Conservation (phyloP, 176 grass and related monocot genomes). For the Paspalum vaginatum region DNA sequence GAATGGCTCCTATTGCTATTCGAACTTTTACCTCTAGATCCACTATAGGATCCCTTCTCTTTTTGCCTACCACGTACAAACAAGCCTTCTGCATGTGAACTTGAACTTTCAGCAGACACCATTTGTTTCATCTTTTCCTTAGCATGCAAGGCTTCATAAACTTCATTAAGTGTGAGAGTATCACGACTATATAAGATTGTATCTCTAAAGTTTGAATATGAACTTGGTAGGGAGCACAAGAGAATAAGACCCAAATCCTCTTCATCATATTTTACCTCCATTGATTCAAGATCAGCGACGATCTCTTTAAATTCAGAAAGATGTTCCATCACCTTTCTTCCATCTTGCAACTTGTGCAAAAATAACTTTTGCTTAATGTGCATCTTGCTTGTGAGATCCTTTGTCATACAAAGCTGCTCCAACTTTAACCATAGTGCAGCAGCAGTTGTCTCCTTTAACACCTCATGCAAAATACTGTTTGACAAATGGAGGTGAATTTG, state of each 20-base stretch:
- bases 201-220: background rate
- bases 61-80: background rate
- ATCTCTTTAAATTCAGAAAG: background rate
- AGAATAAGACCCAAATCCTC: constrained; percentile 21
- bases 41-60: background rate
- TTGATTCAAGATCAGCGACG: constrained; percentile 1
- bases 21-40: background rate
- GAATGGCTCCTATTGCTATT: background rate
- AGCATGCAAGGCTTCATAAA: background rate
- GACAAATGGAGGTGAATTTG: background rate
- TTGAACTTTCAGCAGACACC: background rate
- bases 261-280: constrained; percentile 28
- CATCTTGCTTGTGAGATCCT: background rate
- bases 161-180: constrained; percentile 20
- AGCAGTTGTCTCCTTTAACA: background rate
- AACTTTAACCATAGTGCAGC: background rate
- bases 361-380: too few species aligned
- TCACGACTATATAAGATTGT: background rate
- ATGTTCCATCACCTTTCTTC: background rate
- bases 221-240: background rate
- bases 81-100: background rate
- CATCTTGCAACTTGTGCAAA: background rate
- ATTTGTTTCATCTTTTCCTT: constrained; percentile 21
- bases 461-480: too few species aligned
- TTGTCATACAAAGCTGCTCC: background rate